Evolutionary conservation across 2,329 filamentous ascomycete genomes (phyloP), one percentile per base, ranked within the genome.

Genomic region (Cadophora sp.): DNA sequence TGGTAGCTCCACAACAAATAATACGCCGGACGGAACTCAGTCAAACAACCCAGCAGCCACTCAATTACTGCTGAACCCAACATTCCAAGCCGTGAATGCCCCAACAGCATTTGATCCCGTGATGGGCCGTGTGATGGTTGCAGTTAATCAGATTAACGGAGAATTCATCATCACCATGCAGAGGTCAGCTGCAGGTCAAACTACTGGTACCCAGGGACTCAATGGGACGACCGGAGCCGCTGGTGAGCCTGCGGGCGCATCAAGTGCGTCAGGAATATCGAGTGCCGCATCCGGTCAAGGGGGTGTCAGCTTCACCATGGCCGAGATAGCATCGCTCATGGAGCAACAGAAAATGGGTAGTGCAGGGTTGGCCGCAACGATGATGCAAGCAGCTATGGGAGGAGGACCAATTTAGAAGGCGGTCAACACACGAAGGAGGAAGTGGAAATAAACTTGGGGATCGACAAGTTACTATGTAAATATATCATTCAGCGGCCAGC

Each of bases 131-230:
- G 56, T 71, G 11, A 67, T 67, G 24, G 67, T 67, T 22, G 46
- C 69, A 14, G 62, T 68, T 8, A 55, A 34, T 16, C 69, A 71
- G 58, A 29, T 71, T 12, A 63, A 69, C 37, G 69, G 69, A n/a
- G 69, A 71, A 58, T 69, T 67, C 53, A 71, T 71, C 46, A n/a
- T 71, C 40, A 71, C 69, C 4, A 71, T 71, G 69, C 37, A 48
- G 22, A 65, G 29, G 46, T 56, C 62, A 5, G 43, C 31, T 3
- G 62, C 16, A 46, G 43, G 43, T 9, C 43, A n/a, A 8, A n/a
- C 48, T 46, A 12, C 31, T 11, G 31, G 31, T 34, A 34, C 27
- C 7, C 29, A 55, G 26, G 62, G 62, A 55, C 31, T 12, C 11
- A 56, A 46, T 14, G 31, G 55, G 4, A 59, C 55, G 4, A 43